Conservation (phyloP, 345 rosid genomes). For the Leavenworthia alabamica region DNA sequence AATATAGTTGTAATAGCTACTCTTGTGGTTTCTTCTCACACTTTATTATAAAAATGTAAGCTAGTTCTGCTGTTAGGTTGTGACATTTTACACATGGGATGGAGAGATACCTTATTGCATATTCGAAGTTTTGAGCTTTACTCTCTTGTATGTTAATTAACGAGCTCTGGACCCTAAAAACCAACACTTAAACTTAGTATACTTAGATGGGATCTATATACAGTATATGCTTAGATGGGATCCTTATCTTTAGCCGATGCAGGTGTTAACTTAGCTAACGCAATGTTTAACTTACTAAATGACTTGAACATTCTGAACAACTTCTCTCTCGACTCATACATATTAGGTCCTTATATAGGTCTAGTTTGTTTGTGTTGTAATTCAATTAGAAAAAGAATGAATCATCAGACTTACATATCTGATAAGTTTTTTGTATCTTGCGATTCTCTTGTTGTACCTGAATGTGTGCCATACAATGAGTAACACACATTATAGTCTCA, state of each 20-base stretch:
- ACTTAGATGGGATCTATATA: not conserved
- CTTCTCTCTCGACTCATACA: not conserved
- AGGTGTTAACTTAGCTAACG: not conserved
- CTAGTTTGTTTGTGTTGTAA: not conserved
- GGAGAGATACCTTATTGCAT: not conserved
- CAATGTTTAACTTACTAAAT: not conserved
- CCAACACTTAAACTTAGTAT: not conserved
- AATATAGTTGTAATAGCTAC: not conserved
- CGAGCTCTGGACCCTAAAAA: not conserved
- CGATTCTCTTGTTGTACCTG: not conserved
- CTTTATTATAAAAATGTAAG: not conserved
- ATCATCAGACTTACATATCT: not conserved
- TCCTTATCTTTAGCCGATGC: not conserved
- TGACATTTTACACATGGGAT: not conserved
- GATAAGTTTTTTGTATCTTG: not conserved
- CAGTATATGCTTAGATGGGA: not conserved
- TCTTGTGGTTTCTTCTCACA: not conserved
- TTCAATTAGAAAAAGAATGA: not conserved
- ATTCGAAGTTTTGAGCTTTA: not conserved
- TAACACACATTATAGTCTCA: not conserved
- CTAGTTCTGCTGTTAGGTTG: not conserved
- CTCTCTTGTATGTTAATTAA: not conserved
- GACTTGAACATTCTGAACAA: not conserved
- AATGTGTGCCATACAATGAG: not conserved
- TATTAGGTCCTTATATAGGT: not conserved